Base-by-base conservation (phyloP, 805 yeast genomes). In the Myxozyma mucilagina region DNA sequence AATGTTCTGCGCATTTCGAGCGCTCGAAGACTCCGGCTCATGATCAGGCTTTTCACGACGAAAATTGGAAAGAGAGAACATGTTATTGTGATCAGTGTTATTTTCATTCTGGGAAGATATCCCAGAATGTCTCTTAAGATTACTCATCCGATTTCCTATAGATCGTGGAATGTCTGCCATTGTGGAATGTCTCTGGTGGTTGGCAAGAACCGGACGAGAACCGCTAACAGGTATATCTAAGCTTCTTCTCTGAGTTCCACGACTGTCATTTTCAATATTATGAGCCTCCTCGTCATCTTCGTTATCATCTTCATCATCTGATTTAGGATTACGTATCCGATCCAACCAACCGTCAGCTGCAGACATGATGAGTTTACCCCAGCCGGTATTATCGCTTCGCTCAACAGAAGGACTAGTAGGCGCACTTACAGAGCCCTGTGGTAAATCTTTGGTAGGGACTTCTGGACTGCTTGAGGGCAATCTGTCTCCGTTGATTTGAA, bases 311-410 rank as follows among this genome's bases (percentile, higher is more conserved):
- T 35, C 47, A 43, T 43, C 41, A 38, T 47, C 57, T 6, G 54
- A 18, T 18, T 34, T 39, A 11, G 60, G 32, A 36, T n/a, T 50
- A 13, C 61, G 48, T n/a, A 57, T 20, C 13, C 56, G 56, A 18
- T 57, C 61, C 6, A 57, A 32, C 61, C 57, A 57, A 7, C 34
- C 43, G 34, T 53, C 57, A 11, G 56, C 56, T 9, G 53, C 54
- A 16, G 56, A 39, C 49, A 35, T 36, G 38, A 57, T 47, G 14
- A 57, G 16, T 8, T 48, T n/a, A 11, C 53, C 57, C 61, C 57
- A 57, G 7, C 61, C 61, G 7, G 43, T 11, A 29, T 35, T 35
- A n/a, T 56, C 60, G 16, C 18, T 29, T 18, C 8, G 32, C 16
- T 44, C 53, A 38, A 9, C 18, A 32, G 36, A 34, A 1, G 47